Conservation (phyloP, 345 rosid genomes). For the Abelmoschus esculentus region DNA sequence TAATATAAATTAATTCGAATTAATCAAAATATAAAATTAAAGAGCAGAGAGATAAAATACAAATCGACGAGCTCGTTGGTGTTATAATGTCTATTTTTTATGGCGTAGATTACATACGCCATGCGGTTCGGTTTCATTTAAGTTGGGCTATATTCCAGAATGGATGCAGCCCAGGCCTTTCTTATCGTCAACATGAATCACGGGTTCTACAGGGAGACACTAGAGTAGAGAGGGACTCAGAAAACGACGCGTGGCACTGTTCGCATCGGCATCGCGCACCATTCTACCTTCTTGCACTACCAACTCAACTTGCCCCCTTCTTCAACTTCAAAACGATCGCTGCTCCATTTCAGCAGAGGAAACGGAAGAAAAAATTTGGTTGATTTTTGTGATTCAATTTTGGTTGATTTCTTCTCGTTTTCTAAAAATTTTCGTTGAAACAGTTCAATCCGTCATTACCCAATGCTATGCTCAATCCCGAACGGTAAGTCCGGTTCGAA, state of each 20-base stretch:
- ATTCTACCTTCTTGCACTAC: background rate
- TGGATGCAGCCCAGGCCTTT: background rate
- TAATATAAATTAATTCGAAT: too few species aligned
- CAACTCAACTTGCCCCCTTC: background rate
- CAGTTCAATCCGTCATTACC: background rate
- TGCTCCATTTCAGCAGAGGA: background rate
- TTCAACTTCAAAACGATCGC: background rate
- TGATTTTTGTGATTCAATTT: too few species aligned
- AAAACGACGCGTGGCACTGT: background rate
- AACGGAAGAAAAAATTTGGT: too few species aligned
- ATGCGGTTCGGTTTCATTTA: background rate
- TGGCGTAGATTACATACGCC: too few species aligned
- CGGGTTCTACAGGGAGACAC: background rate
- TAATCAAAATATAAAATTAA: too few species aligned
- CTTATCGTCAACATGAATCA: background rate
- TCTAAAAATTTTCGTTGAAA: background rate
- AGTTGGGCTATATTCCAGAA: background rate
- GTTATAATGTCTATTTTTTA: too few species aligned
- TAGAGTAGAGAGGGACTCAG: background rate
- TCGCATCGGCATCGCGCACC: slow-evolving; percentile 7
- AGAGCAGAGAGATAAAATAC: too few species aligned
- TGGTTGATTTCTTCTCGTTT: too few species aligned
- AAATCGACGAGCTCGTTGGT: too few species aligned
- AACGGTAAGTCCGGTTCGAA: slow-evolving; percentile 49
- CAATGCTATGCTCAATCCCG: slow-evolving; percentile 60